Percentiles rank a stretch among this genome's conserved stretches.
Evolutionary conservation across 192 early-diverging fungal species (phyloP).

Genomic region (Glomus cerebriforme): DNA sequence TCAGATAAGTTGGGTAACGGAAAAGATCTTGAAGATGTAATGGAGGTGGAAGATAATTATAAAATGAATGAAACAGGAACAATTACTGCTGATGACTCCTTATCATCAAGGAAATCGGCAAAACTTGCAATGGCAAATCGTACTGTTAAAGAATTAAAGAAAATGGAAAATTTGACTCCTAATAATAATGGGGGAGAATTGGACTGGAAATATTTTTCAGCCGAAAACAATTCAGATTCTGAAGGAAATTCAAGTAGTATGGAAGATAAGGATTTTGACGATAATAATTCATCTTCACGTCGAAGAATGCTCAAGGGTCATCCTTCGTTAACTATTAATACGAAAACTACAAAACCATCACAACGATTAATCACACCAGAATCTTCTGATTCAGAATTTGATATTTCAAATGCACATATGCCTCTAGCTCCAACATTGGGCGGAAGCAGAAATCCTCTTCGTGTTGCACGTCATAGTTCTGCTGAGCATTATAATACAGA

Average conservation of each 20-base stretch:
- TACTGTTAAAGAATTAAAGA: background rate
- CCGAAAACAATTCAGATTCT: constrained; percentile 32
- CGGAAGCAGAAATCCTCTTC: constrained; percentile 1
- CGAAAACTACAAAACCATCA: background rate
- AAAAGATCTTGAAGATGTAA: constrained; percentile 6
- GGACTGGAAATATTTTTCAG: constrained; percentile 31
- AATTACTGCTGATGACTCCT: background rate
- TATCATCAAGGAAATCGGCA: background rate
- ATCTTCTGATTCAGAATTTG: constrained; percentile 34
- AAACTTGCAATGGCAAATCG: background rate
- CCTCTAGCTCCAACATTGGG: constrained; percentile 14
- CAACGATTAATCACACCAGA: constrained; percentile 27
- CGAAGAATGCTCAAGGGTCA: background rate
- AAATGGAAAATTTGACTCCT: background rate
- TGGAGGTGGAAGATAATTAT: constrained; percentile 17
- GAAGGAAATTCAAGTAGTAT: constrained; percentile 17
- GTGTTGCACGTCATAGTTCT: constrained; percentile 11
- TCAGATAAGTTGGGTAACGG: background rate
- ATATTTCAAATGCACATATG: constrained; percentile 26
- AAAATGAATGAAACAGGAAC: constrained; percentile 5
- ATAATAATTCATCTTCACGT: background rate
- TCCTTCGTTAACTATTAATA: constrained; percentile 19
- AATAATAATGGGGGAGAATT: constrained; percentile 24
- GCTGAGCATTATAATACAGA: constrained; percentile 17
- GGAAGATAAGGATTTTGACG: constrained; percentile 7